These are phyloP conservation scores for Paramecium sonneborni DNA, from an alignment of 73 alveolate species.

Conservation along the genomic window DNA sequence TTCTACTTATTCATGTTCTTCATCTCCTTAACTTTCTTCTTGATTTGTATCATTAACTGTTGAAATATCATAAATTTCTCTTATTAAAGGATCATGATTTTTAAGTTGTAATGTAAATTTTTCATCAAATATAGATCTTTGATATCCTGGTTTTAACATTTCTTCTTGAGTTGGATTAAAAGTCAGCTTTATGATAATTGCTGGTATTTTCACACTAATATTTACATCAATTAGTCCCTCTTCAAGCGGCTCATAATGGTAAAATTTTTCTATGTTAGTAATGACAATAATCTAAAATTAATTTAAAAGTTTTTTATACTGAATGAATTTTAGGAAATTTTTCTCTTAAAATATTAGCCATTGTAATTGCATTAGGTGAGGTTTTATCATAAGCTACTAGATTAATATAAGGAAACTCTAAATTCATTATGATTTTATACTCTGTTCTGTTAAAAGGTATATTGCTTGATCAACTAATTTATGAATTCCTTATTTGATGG, in stretches of 20 bases:
- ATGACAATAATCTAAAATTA: background rate
- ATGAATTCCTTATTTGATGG: background rate
- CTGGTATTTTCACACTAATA: background rate
- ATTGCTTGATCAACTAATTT: background rate
- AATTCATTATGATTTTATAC: background rate
- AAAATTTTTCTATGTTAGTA: background rate
- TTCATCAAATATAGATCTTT: background rate
- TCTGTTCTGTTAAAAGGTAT: background rate
- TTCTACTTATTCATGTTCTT: background rate
- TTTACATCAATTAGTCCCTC: constrained; percentile 18
- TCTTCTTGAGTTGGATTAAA: constrained; percentile 9
- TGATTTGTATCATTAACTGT: too few relatives aligned
- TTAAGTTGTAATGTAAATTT: background rate
- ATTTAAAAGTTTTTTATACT: background rate
- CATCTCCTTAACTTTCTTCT: background rate
- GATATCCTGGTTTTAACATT: background rate
- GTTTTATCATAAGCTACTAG: background rate
- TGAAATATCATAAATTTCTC: background rate
- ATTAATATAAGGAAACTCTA: background rate
- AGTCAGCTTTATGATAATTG: background rate
- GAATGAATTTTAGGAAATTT: background rate
- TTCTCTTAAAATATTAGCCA: background rate
- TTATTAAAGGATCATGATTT: background rate
- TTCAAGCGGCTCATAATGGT: background rate
- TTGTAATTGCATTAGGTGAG: background rate